These are phyloP conservation scores for Nitzschia putrida DNA, from an alignment of 108 stramenopile genomes.

Conservation along the genomic window DNA sequence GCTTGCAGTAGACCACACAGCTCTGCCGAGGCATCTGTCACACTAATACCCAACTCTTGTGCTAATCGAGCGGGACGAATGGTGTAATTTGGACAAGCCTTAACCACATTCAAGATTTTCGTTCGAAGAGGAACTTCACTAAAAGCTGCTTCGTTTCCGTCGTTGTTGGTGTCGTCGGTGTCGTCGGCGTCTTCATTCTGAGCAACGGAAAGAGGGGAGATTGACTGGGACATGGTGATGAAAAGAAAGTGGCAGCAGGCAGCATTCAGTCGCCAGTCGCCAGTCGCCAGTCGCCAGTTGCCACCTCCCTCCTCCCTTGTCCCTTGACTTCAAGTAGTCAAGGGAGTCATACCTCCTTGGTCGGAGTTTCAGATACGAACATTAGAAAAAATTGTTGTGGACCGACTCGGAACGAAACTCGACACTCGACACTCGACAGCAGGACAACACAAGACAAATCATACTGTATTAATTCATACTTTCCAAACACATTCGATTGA, in stretches of 20 bases:
- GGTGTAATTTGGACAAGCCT: conserved; percentile 30
- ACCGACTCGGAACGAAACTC: no score
- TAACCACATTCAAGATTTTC: conserved; percentile 31
- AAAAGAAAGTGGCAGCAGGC: not conserved
- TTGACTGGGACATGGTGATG: not conserved
- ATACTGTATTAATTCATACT: no score
- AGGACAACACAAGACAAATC: no score
- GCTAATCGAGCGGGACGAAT: conserved; percentile 71
- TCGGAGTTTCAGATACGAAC: no score
- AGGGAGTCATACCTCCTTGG: no score
- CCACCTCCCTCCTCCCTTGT: no score
- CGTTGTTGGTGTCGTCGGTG: conserved; percentile 3
- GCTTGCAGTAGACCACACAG: conserved; percentile 72
- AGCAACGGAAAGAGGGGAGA: not conserved
- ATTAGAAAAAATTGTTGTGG: no score
- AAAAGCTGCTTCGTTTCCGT: not conserved
- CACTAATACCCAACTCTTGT: conserved; percentile 66
- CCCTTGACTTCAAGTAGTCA: no score
- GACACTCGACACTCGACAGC: no score
- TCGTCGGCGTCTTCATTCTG: conserved; percentile 13
- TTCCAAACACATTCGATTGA: no score
- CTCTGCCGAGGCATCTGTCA: conserved; percentile 80
- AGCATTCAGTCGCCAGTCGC: no score
- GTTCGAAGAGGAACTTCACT: conserved; percentile 14
- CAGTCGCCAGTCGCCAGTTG: no score